phyloP scores from a whole-genome alignment of 352 stramenopile genomes.

The Globisporangium nunn region DNA sequence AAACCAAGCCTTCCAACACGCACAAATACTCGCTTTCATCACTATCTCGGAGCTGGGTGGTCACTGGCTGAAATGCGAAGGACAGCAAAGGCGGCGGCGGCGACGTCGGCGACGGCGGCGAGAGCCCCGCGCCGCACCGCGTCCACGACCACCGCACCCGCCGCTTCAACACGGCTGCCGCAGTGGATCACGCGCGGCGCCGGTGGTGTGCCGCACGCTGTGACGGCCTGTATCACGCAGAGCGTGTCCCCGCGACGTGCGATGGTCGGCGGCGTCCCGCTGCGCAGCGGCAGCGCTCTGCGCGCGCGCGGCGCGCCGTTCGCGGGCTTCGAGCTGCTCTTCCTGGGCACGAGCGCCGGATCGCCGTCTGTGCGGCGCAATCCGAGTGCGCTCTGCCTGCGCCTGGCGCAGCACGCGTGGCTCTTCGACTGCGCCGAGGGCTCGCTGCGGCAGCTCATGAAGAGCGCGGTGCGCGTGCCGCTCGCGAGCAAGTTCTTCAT shows the following conservation, averaged over 20 bases:
- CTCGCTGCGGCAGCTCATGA: constrained; percentile 75
- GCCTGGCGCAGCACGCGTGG: constrained; percentile 66
- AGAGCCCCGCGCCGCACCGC: not conserved
- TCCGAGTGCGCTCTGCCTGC: constrained; percentile 50
- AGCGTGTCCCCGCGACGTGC: constrained; percentile 35
- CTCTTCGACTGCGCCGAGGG: constrained; percentile 88
- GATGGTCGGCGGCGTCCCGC: constrained; percentile 35
- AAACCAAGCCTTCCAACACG: too few relatives aligned
- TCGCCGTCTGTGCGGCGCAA: constrained; percentile 65
- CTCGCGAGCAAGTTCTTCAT: constrained; percentile 84
- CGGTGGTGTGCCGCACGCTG: constrained; percentile 9
- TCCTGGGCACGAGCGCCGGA: constrained; percentile 74
- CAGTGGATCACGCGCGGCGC: constrained; percentile 8
- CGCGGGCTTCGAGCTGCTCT: constrained; percentile 79
- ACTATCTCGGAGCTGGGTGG: not conserved
- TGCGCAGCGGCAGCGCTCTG: constrained; percentile 54
- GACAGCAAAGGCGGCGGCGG: too few relatives aligned
- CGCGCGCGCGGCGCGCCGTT: constrained; percentile 43
- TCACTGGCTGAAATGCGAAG: not conserved
- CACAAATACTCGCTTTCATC: not conserved
- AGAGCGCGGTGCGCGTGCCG: constrained; percentile 61
- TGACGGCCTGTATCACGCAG: constrained; percentile 15
- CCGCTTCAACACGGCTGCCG: not conserved
- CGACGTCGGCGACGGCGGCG: too few relatives aligned
- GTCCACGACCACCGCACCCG: not conserved